phyloP scores from a whole-genome alignment of 441 rosid species.

The Hura crepitans region DNA sequence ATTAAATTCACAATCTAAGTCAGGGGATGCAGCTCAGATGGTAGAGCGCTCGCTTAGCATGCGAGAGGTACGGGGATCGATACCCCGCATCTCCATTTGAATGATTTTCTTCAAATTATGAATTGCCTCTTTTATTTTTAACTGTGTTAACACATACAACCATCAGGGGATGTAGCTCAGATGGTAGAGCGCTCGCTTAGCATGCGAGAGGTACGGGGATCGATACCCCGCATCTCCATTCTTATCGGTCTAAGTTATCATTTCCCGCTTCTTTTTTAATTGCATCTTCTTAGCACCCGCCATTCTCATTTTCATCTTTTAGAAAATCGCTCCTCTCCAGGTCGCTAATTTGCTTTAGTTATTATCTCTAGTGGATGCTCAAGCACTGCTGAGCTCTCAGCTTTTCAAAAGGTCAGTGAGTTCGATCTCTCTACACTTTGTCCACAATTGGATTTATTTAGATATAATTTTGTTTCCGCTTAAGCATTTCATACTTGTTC shows the following conservation, averaged over 20 bases:
- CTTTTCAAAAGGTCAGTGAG: background rate
- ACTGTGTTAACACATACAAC: too few species aligned
- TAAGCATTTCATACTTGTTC: background rate
- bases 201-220: conserved; percentile 92
- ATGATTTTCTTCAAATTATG: too few species aligned
- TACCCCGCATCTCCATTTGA: conserved; percentile 56
- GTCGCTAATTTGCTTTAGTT: background rate
- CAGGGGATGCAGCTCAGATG: conserved; percentile 98
- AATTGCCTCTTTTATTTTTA: too few species aligned
- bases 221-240: conserved; percentile 59
- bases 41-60: conserved; percentile 99
- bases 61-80: conserved; percentile 89
- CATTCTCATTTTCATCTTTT: too few species aligned
- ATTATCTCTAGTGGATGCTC: background rate
- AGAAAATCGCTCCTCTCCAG: too few species aligned
- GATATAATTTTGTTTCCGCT: too few species aligned
- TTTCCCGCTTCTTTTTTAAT: too few species aligned
- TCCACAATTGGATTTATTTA: background rate
- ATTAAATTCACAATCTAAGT: too few species aligned
- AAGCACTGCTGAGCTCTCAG: background rate
- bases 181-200: conserved; percentile 99
- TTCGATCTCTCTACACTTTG: background rate
- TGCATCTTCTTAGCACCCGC: too few species aligned
- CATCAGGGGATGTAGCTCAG: conserved; percentile 98
- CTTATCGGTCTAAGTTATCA: too few species aligned